A percentile compares a stretch with the other conserved stretches of the same genome.
phyloP scores from a whole-genome alignment of 768 basidiomycete genomes.

The Collybia nuda region DNA sequence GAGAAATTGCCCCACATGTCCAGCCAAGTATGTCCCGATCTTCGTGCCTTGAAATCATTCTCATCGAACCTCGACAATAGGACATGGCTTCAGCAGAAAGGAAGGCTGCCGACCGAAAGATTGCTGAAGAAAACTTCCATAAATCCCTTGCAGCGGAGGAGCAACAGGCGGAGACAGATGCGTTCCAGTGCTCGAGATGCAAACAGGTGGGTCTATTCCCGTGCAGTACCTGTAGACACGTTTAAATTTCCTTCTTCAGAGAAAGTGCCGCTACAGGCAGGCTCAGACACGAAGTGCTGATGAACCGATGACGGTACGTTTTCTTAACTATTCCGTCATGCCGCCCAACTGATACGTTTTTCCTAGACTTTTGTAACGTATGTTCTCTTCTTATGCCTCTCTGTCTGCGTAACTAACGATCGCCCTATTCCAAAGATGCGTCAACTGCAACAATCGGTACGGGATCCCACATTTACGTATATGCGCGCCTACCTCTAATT shows the following conservation, averaged over 20 bases:
- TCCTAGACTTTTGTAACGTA: conserved; percentile 86
- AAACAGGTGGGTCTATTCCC: conserved; percentile 59
- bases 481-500: not conserved
- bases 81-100: conserved; percentile 97
- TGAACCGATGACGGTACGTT: conserved; percentile 94
- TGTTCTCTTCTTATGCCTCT: conserved; percentile 10
- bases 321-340: not conserved
- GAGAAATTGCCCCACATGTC: conserved; percentile 77
- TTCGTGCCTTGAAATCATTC: not conserved
- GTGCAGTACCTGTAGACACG: not conserved
- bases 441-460: conserved; percentile 30
- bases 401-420: conserved; percentile 1
- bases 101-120: conserved; percentile 78
- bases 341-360: not conserved
- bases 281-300: conserved; percentile 97
- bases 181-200: conserved; percentile 96
- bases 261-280: conserved; percentile 91
- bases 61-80: conserved; percentile 32
- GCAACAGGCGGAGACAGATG: conserved; percentile 92
- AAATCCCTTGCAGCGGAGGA: conserved; percentile 89
- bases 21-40: conserved; percentile 57
- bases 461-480: not conserved
- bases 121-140: conserved; percentile 85
- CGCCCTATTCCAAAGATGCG: conserved; percentile 10
- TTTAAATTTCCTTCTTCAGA: conserved; percentile 33